phyloP scores from a whole-genome alignment of 768 basidiomycete species.

The Mycena maculata region DNA sequence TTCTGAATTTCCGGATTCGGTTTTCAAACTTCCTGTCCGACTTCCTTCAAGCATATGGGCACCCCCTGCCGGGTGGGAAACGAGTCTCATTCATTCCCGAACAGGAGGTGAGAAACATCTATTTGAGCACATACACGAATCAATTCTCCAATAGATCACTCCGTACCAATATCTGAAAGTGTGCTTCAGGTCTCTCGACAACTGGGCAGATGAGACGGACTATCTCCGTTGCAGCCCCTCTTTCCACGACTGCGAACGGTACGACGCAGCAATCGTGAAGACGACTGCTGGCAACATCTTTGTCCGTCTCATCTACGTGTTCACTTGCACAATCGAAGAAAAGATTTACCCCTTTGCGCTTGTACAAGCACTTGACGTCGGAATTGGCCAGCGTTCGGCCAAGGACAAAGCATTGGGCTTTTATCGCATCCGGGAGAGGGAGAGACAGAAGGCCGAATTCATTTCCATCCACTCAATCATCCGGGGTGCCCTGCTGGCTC shows the following conservation, averaged over 20 bases:
- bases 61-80: not conserved
- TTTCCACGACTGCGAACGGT: constrained; percentile 19
- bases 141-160: not conserved
- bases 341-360: constrained; percentile 30
- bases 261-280: constrained; percentile 37
- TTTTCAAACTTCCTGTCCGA: not conserved
- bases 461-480: constrained; percentile 24
- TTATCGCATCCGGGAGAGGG: constrained; percentile 2
- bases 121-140: no score
- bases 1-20: not conserved
- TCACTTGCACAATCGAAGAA: constrained; percentile 27
- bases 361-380: constrained; percentile 34
- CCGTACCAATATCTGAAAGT: constrained; percentile 29
- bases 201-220: constrained; percentile 31
- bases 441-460: constrained; percentile 23
- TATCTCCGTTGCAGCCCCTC: constrained; percentile 34
- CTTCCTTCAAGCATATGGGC: not conserved
- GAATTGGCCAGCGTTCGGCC: no score
- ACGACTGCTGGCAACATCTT: constrained; percentile 28
- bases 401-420: not conserved
- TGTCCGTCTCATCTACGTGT: constrained; percentile 33
- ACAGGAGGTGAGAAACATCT: not conserved
- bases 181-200: constrained; percentile 24
- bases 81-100: not conserved
- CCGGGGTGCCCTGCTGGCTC: not conserved